phyloP scores from a whole-genome alignment of 1,139 yeast species.

The Lipomyces yarrowii region DNA sequence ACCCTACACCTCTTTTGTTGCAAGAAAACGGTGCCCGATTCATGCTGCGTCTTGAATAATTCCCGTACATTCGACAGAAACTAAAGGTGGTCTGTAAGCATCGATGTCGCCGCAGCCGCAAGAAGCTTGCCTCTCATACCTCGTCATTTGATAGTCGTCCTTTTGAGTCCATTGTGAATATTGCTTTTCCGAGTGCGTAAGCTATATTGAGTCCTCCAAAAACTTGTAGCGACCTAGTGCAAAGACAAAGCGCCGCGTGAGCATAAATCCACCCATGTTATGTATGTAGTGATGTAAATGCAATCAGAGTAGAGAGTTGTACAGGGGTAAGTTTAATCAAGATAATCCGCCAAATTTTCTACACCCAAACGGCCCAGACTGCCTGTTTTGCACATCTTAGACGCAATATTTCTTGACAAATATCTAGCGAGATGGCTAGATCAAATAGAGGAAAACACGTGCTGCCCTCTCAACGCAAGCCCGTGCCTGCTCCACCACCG shows the following conservation, averaged over 20 bases:
- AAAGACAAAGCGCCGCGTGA: background rate
- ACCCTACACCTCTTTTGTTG: constrained; percentile 40
- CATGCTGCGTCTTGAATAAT: constrained; percentile 38
- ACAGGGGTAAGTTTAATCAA: background rate
- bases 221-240: no score
- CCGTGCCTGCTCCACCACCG: background rate
- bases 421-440: background rate
- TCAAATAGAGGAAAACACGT: constrained; percentile 4
- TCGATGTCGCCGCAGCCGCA: background rate
- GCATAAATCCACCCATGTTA: background rate
- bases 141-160: constrained; percentile 34
- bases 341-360: background rate
- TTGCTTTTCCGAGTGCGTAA: background rate
- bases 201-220: background rate
- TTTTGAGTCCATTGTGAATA: constrained; percentile 12
- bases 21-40: constrained; percentile 48
- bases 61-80: constrained; percentile 39
- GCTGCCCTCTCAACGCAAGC: constrained; percentile 10
- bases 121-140: constrained; percentile 25
- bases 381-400: background rate
- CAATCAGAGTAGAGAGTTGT: background rate
- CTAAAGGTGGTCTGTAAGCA: constrained; percentile 28
- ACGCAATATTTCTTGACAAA: background rate
- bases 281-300: background rate
- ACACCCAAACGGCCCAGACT: background rate